Evolutionary conservation across 805 yeast genomes (phyloP).

Genomic region (Alloascoidea africana): DNA sequence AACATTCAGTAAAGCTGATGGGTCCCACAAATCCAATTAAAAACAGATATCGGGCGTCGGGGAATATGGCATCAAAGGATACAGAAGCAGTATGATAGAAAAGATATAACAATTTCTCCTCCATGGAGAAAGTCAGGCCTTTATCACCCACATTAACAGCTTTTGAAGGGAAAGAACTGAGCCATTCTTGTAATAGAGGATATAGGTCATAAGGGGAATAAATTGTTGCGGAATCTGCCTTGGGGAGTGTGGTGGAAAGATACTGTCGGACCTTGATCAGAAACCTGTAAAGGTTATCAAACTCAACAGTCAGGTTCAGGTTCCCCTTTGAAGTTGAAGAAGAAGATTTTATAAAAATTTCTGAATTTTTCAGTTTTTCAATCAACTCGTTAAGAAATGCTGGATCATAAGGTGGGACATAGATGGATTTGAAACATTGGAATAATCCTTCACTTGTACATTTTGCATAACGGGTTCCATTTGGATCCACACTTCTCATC

Average conservation of each 20-base stretch:
- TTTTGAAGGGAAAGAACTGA: neutral
- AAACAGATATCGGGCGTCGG: neutral
- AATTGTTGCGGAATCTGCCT: neutral
- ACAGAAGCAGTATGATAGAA: neutral
- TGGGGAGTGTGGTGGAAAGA: neutral
- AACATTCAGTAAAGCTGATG: neutral
- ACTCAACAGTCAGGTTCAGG: neutral
- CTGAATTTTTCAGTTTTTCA: neutral
- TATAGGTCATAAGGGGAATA: neutral
- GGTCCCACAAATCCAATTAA: slow-evolving; percentile 1
- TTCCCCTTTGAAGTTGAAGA: too few relatives aligned
- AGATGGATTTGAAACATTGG: neutral
- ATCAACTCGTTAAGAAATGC: neutral
- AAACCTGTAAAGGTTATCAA: neutral
- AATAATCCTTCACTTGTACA: slow-evolving; percentile 14
- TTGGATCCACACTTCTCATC: slow-evolving; percentile 7
- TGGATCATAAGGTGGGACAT: neutral
- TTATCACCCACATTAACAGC: neutral
- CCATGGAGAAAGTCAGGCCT: neutral
- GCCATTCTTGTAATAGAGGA: neutral
- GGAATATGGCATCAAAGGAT: neutral
- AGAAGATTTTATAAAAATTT: neutral
- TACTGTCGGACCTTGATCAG: neutral
- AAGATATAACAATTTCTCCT: neutral
- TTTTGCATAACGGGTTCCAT: slow-evolving; percentile 11